Conservation (phyloP, 441 rosid species). For the Erodium chrysanthum region DNA sequence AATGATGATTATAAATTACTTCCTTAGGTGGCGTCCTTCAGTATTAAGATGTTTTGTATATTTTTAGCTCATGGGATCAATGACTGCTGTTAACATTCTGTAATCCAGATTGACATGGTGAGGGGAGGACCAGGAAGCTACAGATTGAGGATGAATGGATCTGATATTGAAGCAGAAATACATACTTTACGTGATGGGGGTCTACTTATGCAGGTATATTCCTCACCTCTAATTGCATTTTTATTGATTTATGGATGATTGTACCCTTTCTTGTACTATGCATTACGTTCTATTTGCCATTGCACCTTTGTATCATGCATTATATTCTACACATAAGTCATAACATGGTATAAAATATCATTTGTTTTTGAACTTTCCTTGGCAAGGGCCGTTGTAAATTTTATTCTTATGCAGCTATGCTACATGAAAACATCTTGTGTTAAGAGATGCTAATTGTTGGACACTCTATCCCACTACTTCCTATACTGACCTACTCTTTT, state of each 20-base stretch:
- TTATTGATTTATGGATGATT: constrained; percentile 15
- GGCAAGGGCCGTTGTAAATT: neutral
- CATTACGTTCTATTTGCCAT: neutral
- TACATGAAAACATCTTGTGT: neutral
- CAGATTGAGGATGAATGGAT: constrained; percentile 73
- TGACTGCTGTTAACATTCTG: constrained; percentile 9
- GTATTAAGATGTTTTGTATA: neutral
- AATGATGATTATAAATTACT: constrained; percentile 16
- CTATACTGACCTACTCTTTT: neutral
- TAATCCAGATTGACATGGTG: constrained; percentile 72
- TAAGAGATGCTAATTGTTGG: neutral
- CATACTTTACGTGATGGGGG: constrained; percentile 99
- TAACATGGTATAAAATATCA: neutral
- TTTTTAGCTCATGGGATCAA: neutral
- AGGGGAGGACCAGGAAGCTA: constrained; percentile 98
- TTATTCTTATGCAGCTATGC: neutral
- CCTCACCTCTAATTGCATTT: constrained; percentile 9
- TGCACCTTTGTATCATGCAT: neutral
- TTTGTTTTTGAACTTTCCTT: neutral
- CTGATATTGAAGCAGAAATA: constrained; percentile 93
- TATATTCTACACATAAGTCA: neutral
- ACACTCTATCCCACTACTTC: neutral
- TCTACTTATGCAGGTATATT: constrained; percentile 93
- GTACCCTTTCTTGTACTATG: constrained; percentile 3
- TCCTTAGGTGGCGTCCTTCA: constrained; percentile 7